Evolutionary conservation across 2,329 filamentous ascomycete species (phyloP).

Genomic region (Magnaporthales sp.): DNA sequence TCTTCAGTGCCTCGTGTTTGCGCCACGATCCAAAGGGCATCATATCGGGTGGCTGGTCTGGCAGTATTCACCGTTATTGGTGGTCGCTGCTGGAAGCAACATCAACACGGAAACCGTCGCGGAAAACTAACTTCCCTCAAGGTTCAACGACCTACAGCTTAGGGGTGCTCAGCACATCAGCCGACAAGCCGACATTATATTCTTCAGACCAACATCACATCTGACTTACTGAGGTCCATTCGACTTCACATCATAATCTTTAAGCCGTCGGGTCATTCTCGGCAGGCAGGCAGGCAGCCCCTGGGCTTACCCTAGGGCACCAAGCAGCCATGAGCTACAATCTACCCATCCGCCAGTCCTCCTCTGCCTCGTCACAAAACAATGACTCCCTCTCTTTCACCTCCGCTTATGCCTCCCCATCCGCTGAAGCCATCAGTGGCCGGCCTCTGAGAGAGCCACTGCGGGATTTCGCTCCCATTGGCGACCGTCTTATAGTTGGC

Average conservation of each 20-base stretch:
- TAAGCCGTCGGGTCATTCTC: background rate
- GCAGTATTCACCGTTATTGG: background rate
- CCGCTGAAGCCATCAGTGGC: constrained; percentile 48
- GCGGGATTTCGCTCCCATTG: constrained; percentile 40
- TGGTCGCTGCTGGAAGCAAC: background rate
- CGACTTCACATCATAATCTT: background rate
- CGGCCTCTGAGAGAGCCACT: constrained; percentile 47
- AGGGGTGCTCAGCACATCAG: background rate
- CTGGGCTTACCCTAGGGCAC: background rate
- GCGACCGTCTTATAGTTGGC: constrained; percentile 64
- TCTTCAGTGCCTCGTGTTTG: background rate
- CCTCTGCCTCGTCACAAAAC: constrained; percentile 32
- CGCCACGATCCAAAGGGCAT: background rate
- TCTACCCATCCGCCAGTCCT: constrained; percentile 34
- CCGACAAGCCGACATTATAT: background rate
- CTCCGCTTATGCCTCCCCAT: constrained; percentile 33
- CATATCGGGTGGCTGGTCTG: background rate
- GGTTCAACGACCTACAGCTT: too few relatives aligned
- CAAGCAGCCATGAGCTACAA: constrained; percentile 17
- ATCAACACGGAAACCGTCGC: background rate
- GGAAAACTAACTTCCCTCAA: too few relatives aligned
- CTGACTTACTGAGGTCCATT: background rate
- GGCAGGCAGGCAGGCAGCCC: background rate
- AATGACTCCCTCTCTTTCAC: constrained; percentile 46
- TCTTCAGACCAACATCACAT: background rate